These are phyloP conservation scores for Heterobasidion annosum DNA, from an alignment of 1,284 basidiomycete genomes.

Conservation along the genomic window DNA sequence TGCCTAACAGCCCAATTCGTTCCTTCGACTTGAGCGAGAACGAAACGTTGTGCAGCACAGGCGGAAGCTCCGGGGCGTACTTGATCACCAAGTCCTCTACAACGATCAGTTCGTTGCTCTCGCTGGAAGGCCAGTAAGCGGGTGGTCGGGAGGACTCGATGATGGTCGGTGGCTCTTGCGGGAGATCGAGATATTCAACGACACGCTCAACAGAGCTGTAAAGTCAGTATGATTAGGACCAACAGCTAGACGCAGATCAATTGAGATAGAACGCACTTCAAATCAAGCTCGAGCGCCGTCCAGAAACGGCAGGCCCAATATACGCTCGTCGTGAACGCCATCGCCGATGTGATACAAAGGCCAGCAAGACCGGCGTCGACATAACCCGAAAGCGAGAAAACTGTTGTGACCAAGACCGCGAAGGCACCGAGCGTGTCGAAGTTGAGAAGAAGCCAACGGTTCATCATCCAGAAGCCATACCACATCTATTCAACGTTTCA, in stretches of 20 bases:
- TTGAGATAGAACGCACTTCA: constrained; percentile 38
- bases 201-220: constrained; percentile 80
- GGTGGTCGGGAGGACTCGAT: constrained; percentile 64
- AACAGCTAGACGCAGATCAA: background rate
- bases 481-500: constrained; percentile 43
- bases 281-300: constrained; percentile 52
- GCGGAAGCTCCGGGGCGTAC: constrained; percentile 79
- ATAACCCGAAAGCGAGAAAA: constrained; percentile 67
- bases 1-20: constrained; percentile 64
- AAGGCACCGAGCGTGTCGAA: constrained; percentile 68
- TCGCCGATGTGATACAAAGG: constrained; percentile 78
- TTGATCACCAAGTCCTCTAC: constrained; percentile 72
- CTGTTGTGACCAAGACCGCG: constrained; percentile 58
- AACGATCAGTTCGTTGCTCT: constrained; percentile 28
- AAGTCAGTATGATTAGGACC: background rate
- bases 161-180: constrained; percentile 72
- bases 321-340: constrained; percentile 47
- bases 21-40: constrained; percentile 57
- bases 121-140: constrained; percentile 83
- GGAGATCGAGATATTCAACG: constrained; percentile 82
- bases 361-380: constrained; percentile 72
- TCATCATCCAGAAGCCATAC: constrained; percentile 77
- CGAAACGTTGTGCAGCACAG: constrained; percentile 73
- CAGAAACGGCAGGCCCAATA: constrained; percentile 66
- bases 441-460: constrained; percentile 68